Base-by-base conservation (phyloP, 331 rosid species). In the Pyracantha coccinea region DNA sequence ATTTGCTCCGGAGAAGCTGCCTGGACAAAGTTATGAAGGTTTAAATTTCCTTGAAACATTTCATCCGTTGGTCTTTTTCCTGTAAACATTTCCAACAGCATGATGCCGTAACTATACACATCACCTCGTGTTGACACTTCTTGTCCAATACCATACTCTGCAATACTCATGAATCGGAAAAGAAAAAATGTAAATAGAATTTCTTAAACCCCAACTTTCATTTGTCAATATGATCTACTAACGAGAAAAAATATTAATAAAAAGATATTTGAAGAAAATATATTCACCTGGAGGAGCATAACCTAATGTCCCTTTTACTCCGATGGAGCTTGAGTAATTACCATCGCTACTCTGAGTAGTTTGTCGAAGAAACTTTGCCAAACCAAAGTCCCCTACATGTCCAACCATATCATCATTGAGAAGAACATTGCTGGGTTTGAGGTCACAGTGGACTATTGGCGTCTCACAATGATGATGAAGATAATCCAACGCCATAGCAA, bases 401-500 rank as follows among this genome's bases (percentile, higher is more conserved):
- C 67, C 79, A 17, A 5, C 11, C 68, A 66, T 67, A 15, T 66
- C 53, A 16, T 16, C 17, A 16, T 67, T 53, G 21, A 76, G 20
- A 5, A 66, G 73, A 33, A 66, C 25, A 17, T 66, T 75, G 59
- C 59, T 66, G 17, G 79, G 79, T 20, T 75, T 76, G 4, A 76
- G 44, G 24, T 76, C 74, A 7, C 68, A 68, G 8, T 76, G 79
- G 29, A 63, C 68, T 21, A 76, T 57, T 11, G 74, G 55, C 0
- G 14, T n/a, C 2, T 11, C 21, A 6, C 68, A 66, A 2, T 55
- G 74, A 20, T 67, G 28, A 27, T 76, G 79, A 4, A 76, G 53
- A 27, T 76, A 67, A 31, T 76, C 79, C 29, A 67, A 10, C 16
- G 74, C 79, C 69, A 15, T 66, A 2, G 79, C 79, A 53, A 67